Conservation (phyloP, 306 rosid species). For the Arachis stenosperma region DNA sequence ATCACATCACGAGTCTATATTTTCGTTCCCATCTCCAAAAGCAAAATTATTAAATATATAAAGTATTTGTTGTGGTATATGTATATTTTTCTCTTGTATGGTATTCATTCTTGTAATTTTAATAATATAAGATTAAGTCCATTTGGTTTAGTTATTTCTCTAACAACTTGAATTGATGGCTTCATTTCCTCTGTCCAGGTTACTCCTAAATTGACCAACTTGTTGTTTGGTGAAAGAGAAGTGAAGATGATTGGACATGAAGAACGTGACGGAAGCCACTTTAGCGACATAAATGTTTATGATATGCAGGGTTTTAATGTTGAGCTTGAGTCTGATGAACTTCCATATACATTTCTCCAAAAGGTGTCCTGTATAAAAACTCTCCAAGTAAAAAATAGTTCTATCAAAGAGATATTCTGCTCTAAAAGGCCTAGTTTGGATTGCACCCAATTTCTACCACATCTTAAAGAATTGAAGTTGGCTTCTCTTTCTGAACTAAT, state of each 20-base stretch:
- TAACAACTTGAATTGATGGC: no score
- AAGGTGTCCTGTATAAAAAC: neutral
- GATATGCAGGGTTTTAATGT: neutral
- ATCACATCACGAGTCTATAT: no score
- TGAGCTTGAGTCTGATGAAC: neutral
- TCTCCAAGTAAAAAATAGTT: neutral
- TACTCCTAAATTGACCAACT: neutral
- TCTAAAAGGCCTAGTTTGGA: neutral
- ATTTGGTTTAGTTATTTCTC: no score
- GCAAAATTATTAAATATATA: no score
- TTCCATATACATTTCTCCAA: slow-evolving; percentile 2
- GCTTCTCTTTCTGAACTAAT: neutral
- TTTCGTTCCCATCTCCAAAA: no score
- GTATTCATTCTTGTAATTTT: neutral
- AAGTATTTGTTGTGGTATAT: neutral
- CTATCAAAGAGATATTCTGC: slow-evolving; percentile 12
- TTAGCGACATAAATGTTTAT: neutral
- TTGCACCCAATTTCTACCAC: neutral
- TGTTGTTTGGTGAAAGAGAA: neutral
- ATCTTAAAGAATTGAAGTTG: neutral
- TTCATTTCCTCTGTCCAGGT: neutral
- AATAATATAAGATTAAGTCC: no score
- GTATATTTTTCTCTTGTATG: no score
- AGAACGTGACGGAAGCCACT: neutral
- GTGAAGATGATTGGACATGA: neutral